phyloP scores from a whole-genome alignment of 805 yeast genomes.

The Priceomyces haplophilus region DNA sequence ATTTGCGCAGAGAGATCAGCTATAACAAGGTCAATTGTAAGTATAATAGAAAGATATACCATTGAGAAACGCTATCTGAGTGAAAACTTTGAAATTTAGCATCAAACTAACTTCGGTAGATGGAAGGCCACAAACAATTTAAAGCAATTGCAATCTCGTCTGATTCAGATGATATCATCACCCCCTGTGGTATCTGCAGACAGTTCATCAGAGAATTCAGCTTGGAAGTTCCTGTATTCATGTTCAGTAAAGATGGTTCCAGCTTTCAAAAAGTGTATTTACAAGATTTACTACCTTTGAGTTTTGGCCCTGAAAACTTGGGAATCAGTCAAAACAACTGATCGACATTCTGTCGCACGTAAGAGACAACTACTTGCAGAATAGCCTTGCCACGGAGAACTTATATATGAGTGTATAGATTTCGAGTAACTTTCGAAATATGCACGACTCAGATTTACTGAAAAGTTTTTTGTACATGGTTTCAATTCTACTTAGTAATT shows the following conservation, averaged over 20 bases:
- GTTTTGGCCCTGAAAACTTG: conserved; percentile 82
- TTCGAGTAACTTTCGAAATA: not conserved
- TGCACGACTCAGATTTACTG: not conserved
- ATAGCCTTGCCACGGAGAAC: too few relatives aligned
- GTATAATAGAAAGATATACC: conserved; percentile 12
- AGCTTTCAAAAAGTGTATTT: conserved; percentile 44
- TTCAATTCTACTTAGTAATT: too few relatives aligned
- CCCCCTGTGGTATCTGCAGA: conserved; percentile 95
- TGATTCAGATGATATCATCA: conserved; percentile 53
- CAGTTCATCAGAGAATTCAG: conserved; percentile 86
- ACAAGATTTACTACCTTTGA: conserved; percentile 68
- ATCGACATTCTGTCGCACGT: too few relatives aligned
- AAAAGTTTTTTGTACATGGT: conserved; percentile 1
- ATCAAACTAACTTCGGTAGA: conserved; percentile 19
- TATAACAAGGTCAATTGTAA: conserved; percentile 30
- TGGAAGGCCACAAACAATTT: conserved; percentile 41
- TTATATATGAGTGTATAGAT: too few relatives aligned
- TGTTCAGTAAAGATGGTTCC: conserved; percentile 60
- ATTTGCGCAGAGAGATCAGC: conserved; percentile 43
- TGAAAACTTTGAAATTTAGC: too few relatives aligned
- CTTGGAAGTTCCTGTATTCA: conserved; percentile 53
- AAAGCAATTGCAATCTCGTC: conserved; percentile 67
- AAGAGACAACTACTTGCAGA: too few relatives aligned
- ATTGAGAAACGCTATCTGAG: not conserved
- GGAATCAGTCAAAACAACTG: not conserved